phyloP scores from a whole-genome alignment of 2,329 filamentous ascomycete genomes.

The Amesomyces nigricolor region DNA sequence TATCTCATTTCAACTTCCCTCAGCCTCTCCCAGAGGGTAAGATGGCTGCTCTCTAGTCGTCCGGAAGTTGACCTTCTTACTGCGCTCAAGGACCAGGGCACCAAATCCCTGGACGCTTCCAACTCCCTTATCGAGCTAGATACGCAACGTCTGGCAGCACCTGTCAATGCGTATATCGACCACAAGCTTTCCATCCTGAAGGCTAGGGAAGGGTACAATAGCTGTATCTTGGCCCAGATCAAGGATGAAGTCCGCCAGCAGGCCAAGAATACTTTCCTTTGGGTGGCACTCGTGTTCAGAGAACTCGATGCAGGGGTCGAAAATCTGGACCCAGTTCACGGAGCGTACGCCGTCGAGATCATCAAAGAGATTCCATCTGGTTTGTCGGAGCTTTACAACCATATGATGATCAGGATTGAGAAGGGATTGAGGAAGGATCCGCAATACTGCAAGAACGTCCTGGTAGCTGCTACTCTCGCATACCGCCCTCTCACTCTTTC shows the following conservation, averaged over 20 bases:
- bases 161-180: constrained; percentile 20
- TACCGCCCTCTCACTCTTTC: constrained; percentile 22
- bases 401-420: constrained; percentile 24
- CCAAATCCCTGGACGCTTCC: not conserved
- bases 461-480: constrained; percentile 13
- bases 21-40: constrained; percentile 13
- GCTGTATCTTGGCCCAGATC: constrained; percentile 9
- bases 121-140: constrained; percentile 19
- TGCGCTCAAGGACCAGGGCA: constrained; percentile 6
- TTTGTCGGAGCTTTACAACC: constrained; percentile 25
- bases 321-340: constrained; percentile 1
- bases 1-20: constrained; percentile 14
- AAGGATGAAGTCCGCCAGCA: constrained; percentile 23
- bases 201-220: constrained; percentile 10
- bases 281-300: constrained; percentile 33
- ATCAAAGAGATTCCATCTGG: constrained; percentile 24
- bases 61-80: constrained; percentile 16
- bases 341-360: constrained; percentile 14
- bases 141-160: constrained; percentile 11
- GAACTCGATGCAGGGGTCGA: not conserved
- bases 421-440: not conserved
- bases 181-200: constrained; percentile 18
- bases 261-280: constrained; percentile 35
- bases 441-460: constrained; percentile 20
- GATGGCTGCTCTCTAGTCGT: constrained; percentile 22